Evolutionary conservation across 129 eudicot genomes (phyloP), one percentile per base, ranked within the genome.

Genomic region (Saussurea involucrata): DNA sequence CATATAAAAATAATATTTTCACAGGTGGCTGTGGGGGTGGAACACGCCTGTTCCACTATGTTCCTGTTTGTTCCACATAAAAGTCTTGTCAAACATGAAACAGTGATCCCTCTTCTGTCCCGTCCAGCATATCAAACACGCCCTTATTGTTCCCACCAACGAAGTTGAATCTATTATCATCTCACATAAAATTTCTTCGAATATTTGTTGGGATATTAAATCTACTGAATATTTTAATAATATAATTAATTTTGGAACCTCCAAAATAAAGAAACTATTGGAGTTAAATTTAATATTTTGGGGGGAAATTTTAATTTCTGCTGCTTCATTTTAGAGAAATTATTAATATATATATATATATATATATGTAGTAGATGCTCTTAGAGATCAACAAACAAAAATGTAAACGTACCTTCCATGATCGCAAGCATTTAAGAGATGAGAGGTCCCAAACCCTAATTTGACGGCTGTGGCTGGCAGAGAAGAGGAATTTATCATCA

Each of bases 401-500:
- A 11, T 25, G 10, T 4, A 29, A 66, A 57, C 36, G 25, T 69
- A 91, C 99, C 99, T 95, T 95, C 99, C 99, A 95, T 17, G 97
- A 89, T 24, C 95, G 94, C 67, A 88, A 61, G 76, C 94, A 89
- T 79, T 95, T 82, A 25, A 86, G 87, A 33, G 99, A 28, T 0
- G 90, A 78, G 13, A 95, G 80, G 63, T 92, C 99, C 99, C 97
- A 95, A 40, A 89, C 88, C 80, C 91, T 90, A 82, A 95, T 92
- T 86, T 85, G 94, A 3, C 99, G 89, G 72, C 93, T 89, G 74
- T 91, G 99, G 36, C 85, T 78, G n/a, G 90, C 78, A 15, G 96
- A 88, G 73, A 92, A 95, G 69, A 95, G 86, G 72, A 89, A 72
- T 0, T 88, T 85, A 21, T 89, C 85, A 68, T 92, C 75, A 1